A percentile compares a stretch with the other conserved stretches of the same genome.
Conservation (phyloP, 2,329 filamentous ascomycete genomes). For the Sclerotinia minor region DNA sequence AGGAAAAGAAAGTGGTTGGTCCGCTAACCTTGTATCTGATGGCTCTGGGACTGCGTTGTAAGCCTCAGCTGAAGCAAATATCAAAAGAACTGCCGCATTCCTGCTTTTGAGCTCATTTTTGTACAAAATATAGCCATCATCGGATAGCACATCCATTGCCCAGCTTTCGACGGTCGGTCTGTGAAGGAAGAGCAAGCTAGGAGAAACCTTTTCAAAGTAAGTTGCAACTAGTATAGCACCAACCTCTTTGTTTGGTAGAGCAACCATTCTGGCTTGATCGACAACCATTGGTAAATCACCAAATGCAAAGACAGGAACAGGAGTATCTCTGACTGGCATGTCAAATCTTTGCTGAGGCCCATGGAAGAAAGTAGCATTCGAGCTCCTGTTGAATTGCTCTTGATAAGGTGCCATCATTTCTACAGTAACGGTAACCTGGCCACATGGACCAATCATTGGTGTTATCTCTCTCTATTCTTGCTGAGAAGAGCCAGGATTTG, state of each 20-base stretch:
- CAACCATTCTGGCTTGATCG: slow-evolving; percentile 46
- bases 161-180: slow-evolving; percentile 53
- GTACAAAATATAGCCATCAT: slow-evolving; percentile 44
- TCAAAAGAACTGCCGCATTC: slow-evolving; percentile 48
- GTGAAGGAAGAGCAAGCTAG: slow-evolving; percentile 60
- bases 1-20: background rate
- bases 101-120: slow-evolving; percentile 44
- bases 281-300: slow-evolving; percentile 46
- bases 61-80: slow-evolving; percentile 51
- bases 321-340: slow-evolving; percentile 28
- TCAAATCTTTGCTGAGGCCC: background rate
- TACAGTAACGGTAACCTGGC: background rate
- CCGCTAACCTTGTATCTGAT: background rate
- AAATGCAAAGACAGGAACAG: slow-evolving; percentile 42
- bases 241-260: slow-evolving; percentile 38
- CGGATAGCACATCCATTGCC: slow-evolving; percentile 51
- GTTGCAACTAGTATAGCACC: slow-evolving; percentile 44
- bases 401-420: background rate
- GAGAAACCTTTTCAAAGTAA: slow-evolving; percentile 61
- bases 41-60: slow-evolving; percentile 34
- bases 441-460: background rate
- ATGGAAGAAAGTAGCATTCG: background rate
- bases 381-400: background rate
- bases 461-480: background rate
- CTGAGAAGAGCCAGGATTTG: background rate